phyloP scores from a whole-genome alignment of 2,329 filamentous ascomycete genomes.

The Biscogniauxia mediterranea region DNA sequence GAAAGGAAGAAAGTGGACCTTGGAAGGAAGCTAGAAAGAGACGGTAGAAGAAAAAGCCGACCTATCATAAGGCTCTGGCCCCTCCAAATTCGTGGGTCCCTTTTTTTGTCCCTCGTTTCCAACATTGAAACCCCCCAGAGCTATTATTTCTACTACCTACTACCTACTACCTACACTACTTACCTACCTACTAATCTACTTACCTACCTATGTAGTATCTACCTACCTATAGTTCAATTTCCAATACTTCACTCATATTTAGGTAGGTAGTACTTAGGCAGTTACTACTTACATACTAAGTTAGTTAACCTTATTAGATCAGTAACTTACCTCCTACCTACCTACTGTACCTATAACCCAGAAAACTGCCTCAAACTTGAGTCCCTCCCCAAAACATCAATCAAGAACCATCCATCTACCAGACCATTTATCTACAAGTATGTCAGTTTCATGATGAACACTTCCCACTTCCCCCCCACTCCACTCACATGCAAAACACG shows the following conservation, averaged over 20 bases:
- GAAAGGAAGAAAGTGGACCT: too few relatives aligned
- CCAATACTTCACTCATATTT: too few relatives aligned
- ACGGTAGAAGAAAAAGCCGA: neutral
- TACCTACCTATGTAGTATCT: neutral
- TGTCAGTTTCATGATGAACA: neutral
- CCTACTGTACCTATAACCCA: too few relatives aligned
- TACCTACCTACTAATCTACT: neutral
- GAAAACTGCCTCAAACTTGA: too few relatives aligned
- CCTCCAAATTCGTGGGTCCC: conserved; percentile 2
- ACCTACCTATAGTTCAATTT: too few relatives aligned
- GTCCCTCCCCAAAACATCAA: too few relatives aligned
- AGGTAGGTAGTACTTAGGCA: too few relatives aligned
- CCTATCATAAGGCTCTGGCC: neutral
- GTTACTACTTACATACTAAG: too few relatives aligned
- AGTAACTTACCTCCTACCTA: too few relatives aligned
- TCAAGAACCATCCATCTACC: neutral
- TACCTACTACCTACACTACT: neutral
- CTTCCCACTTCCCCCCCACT: neutral
- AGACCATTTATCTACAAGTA: neutral
- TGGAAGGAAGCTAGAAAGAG: neutral
- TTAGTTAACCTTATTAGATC: too few relatives aligned
- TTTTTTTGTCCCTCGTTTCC: neutral
- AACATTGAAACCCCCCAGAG: neutral
- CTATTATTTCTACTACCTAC: neutral
- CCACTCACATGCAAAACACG: neutral